Percentiles rank a stretch among this genome's conserved stretches.
phyloP scores from a whole-genome alignment of 192 early-diverging fungal species.

The Entomortierella beljakovae region DNA sequence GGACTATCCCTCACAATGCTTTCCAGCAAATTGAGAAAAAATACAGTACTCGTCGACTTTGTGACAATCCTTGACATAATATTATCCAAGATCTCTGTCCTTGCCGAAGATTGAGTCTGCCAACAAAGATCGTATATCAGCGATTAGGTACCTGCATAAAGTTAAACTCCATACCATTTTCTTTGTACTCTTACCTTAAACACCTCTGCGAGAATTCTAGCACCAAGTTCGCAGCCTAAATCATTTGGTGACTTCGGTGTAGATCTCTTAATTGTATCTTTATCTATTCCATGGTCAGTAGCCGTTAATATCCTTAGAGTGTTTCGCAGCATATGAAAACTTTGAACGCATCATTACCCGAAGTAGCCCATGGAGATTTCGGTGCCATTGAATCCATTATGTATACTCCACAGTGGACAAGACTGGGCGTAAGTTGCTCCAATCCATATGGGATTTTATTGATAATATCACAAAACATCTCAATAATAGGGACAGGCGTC shows the following conservation, averaged over 20 bases:
- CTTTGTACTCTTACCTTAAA: slow-evolving; percentile 56
- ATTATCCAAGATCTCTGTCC: slow-evolving; percentile 77
- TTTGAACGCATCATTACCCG: slow-evolving; percentile 31
- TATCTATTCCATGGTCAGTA: slow-evolving; percentile 17
- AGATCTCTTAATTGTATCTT: slow-evolving; percentile 9
- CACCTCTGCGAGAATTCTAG: slow-evolving; percentile 56
- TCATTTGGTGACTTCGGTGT: slow-evolving; percentile 53
- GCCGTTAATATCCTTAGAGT: too few species aligned
- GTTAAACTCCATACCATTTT: too few species aligned
- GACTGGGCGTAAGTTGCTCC: slow-evolving; percentile 67
- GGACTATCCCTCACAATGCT: slow-evolving; percentile 58
- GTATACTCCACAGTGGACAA: slow-evolving; percentile 61
- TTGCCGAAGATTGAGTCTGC: slow-evolving; percentile 71
- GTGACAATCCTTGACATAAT: slow-evolving; percentile 69
- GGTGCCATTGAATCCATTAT: slow-evolving; percentile 60
- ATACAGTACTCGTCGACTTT: slow-evolving; percentile 56
- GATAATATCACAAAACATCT: slow-evolving; percentile 57
- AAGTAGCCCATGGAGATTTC: slow-evolving; percentile 23
- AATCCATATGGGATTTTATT: slow-evolving; percentile 60
- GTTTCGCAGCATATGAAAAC: too few species aligned
- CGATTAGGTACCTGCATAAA: too few species aligned
- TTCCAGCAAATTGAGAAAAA: slow-evolving; percentile 61
- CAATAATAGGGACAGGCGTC: slow-evolving; percentile 11
- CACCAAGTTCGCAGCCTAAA: slow-evolving; percentile 52
- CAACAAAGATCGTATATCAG: too few species aligned